Evolutionary conservation across 2,329 filamentous ascomycete genomes (phyloP).

Genomic region (Alternaria brassicae): DNA sequence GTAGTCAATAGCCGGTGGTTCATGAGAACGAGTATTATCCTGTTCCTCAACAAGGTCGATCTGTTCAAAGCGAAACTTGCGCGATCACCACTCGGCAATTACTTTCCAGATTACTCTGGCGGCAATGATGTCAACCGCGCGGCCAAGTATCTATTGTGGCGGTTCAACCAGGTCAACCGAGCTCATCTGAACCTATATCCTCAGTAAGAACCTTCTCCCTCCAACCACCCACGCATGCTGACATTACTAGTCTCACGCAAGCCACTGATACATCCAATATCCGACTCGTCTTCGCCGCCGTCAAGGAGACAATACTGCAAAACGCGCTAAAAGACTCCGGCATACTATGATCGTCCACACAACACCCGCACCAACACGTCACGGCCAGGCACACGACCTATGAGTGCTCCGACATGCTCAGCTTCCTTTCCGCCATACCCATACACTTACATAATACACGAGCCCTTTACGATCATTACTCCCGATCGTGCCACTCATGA

Average conservation of each 20-base stretch:
- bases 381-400: slow-evolving; percentile 42
- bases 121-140: slow-evolving; percentile 98
- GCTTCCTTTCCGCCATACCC: slow-evolving; percentile 15
- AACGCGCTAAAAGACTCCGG: slow-evolving; percentile 98
- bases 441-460: slow-evolving; percentile 46
- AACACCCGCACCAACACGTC: slow-evolving; percentile 30
- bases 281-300: slow-evolving; percentile 93
- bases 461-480: slow-evolving; percentile 42
- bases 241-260: slow-evolving; percentile 81
- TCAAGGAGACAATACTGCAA: slow-evolving; percentile 98
- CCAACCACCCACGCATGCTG: slow-evolving; percentile 14
- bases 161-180: slow-evolving; percentile 97
- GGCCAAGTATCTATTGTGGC: slow-evolving; percentile 96
- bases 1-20: slow-evolving; percentile 99
- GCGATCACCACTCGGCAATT: slow-evolving; percentile 88
- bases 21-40: slow-evolving; percentile 97
- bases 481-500: slow-evolving; percentile 40
- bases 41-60: slow-evolving; percentile 99
- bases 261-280: slow-evolving; percentile 99
- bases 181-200: slow-evolving; percentile 96
- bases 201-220: slow-evolving; percentile 63
- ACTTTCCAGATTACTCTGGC: slow-evolving; percentile 97
- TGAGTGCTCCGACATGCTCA: slow-evolving; percentile 12
- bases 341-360: slow-evolving; percentile 66
- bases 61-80: slow-evolving; percentile 94